These are phyloP conservation scores for Myriangium duriaei DNA, from an alignment of 2,329 filamentous ascomycete genomes.

Conservation along the genomic window DNA sequence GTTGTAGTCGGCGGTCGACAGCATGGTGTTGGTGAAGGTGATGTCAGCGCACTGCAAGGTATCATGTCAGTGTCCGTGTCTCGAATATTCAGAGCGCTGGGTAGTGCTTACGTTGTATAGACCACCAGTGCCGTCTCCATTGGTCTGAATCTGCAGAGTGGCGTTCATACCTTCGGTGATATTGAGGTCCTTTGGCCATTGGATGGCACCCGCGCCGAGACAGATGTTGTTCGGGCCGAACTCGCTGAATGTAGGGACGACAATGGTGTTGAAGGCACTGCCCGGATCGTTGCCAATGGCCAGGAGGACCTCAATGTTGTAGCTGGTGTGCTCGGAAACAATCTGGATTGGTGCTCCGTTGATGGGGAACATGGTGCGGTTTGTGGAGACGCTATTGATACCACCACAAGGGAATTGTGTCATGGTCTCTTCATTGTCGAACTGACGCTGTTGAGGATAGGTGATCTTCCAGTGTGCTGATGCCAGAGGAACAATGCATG, in stretches of 20 bases:
- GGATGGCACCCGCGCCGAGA: slow-evolving; percentile 39
- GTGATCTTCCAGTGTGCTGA: slow-evolving; percentile 45
- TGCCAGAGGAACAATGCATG: slow-evolving; percentile 32
- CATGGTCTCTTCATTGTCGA: slow-evolving; percentile 34
- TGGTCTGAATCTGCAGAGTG: slow-evolving; percentile 57
- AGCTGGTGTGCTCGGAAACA: slow-evolving; percentile 39
- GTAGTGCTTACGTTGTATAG: slow-evolving; percentile 46
- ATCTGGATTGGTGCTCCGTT: slow-evolving; percentile 39
- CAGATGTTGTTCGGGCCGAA: slow-evolving; percentile 54
- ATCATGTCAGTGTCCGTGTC: background rate
- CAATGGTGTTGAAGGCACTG: slow-evolving; percentile 55
- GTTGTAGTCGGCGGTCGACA: slow-evolving; percentile 30
- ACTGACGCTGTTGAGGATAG: slow-evolving; percentile 40
- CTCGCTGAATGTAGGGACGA: slow-evolving; percentile 49
- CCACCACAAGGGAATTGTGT: slow-evolving; percentile 39
- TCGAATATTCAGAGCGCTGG: slow-evolving; percentile 9
- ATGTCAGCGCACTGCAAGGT: slow-evolving; percentile 56
- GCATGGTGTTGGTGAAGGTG: slow-evolving; percentile 45
- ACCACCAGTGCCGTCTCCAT: slow-evolving; percentile 45
- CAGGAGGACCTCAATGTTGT: slow-evolving; percentile 41
- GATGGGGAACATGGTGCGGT: slow-evolving; percentile 38
- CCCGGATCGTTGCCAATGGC: slow-evolving; percentile 40
- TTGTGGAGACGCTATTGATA: slow-evolving; percentile 28
- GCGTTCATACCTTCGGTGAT: slow-evolving; percentile 49
- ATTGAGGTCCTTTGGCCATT: slow-evolving; percentile 38